A percentile compares a stretch with the other conserved stretches of the same genome.
Conservation (phyloP, 768 basidiomycete species). For the Rhodotorula taiwanensis region DNA sequence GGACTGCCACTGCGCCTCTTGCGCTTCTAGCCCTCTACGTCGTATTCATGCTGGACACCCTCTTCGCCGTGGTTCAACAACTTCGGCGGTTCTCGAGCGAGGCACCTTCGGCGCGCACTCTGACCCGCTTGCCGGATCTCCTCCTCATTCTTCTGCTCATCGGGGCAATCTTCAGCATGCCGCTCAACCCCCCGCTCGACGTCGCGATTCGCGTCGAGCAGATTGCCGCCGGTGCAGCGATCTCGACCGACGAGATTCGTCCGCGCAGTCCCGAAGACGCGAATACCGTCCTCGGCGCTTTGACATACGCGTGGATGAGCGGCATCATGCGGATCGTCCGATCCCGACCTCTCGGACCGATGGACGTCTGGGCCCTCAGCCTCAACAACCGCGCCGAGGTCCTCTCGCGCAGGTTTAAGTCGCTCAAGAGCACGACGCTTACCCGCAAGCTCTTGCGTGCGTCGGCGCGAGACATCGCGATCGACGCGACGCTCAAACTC, state of each 20-base stretch:
- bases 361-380: constrained; percentile 36
- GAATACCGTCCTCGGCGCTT: constrained; percentile 20
- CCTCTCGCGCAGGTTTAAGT: constrained; percentile 19
- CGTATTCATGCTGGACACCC: constrained; percentile 3
- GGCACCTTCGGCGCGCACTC: background rate
- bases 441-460: constrained; percentile 27
- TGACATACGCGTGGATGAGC: constrained; percentile 34
- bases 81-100: background rate
- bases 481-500: constrained; percentile 33
- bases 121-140: constrained; percentile 9
- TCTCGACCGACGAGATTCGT: background rate
- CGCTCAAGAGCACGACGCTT: constrained; percentile 17
- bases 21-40: constrained; percentile 17
- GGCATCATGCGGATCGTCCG: constrained; percentile 14
- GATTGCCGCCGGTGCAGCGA: background rate
- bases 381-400: constrained; percentile 30
- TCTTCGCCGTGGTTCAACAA: background rate
- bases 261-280: constrained; percentile 30
- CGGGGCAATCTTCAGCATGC: constrained; percentile 3
- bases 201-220: constrained; percentile 2
- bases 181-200: constrained; percentile 11
- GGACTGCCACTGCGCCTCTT: background rate
- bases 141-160: background rate
- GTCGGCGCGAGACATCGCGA: constrained; percentile 26
- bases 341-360: constrained; percentile 12